A percentile compares a stretch with the other conserved stretches of the same genome.
phyloP scores from a whole-genome alignment of 352 stramenopile genomes.

The Phytophthora citricola region DNA sequence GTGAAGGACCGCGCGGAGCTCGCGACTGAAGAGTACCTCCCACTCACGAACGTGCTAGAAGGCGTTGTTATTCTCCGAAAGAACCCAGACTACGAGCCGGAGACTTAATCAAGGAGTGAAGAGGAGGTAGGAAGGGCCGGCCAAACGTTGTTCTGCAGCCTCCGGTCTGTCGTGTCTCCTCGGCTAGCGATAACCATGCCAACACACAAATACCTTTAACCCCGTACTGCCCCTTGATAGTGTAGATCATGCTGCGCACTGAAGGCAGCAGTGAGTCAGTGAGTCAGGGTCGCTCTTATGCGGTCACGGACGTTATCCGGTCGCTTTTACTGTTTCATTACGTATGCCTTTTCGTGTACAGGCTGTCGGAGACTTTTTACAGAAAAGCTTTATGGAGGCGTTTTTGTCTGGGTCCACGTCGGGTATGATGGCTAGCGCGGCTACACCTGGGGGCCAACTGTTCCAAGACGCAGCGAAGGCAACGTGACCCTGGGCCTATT shows the following conservation, averaged over 20 bases:
- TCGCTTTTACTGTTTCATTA: constrained; percentile 27
- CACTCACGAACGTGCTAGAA: constrained; percentile 97
- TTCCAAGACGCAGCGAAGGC: constrained; percentile 31
- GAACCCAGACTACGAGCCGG: constrained; percentile 93
- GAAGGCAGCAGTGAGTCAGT: neutral
- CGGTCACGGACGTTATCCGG: constrained; percentile 3
- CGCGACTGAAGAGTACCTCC: constrained; percentile 97
- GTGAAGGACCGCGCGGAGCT: constrained; percentile 98
- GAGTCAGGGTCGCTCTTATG: neutral
- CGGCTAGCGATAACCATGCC: constrained; percentile 40
- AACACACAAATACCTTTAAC: constrained; percentile 46
- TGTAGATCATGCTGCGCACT: constrained; percentile 1
- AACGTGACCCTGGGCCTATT: constrained; percentile 72
- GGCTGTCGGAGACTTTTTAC: neutral
- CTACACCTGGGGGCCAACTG: constrained; percentile 9
- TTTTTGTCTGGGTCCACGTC: constrained; percentile 25
- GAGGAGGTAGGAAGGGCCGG: constrained; percentile 11
- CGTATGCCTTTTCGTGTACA: constrained; percentile 21
- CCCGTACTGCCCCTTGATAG: constrained; percentile 2
- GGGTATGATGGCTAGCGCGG: constrained; percentile 11
- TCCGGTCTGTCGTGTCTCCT: constrained; percentile 15
- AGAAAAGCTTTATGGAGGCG: constrained; percentile 26
- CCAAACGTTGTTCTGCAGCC: constrained; percentile 22
- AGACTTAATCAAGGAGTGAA: constrained; percentile 59
- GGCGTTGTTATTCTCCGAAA: constrained; percentile 98